Base-by-base conservation (phyloP, 139 green algal species). In the Ulvella scutata region DNA sequence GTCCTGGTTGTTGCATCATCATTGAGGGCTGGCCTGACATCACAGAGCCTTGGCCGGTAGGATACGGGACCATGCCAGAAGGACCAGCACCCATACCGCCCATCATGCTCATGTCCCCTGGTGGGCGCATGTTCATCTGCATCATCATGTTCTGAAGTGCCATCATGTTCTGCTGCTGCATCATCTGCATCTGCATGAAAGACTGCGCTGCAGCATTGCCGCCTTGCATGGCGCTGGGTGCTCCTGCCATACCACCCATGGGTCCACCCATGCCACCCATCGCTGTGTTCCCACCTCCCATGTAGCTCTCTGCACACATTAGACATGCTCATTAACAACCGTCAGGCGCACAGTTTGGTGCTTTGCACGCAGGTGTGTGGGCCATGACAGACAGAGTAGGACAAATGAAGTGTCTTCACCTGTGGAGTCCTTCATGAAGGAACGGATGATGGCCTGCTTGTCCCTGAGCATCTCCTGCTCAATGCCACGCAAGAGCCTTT, bases 101-200 rank as follows among this genome's bases (percentile, higher is more conserved):
- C 51, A 67, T 67, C 51, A 67, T 67, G 51, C 51, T 67, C 51
- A 36, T 26, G 13, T 6, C 20, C n/a, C 51, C 51, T 26, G 31
- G 51, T 26, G 51, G 51, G n/a, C 51, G 51, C 51, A 67, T 67
- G 51, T 67, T 67, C 51, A 67, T 67, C 9, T n/a, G 33, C 51
- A 67, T 67, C 51, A 67, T 67, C 51, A 67, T 67, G n/a, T 67
- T n/a, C 51, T 67, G 51, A n/a, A 67, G 20, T 26, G 51, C 51
- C 51, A 67, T 67, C 51, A 67, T 67, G 51, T 67, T 67, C 51
- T 67, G 51, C 51, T 67, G 51, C 17, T 67, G 51, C 51, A 67
- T 67, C 9, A 67, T n/a, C 51, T 67, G 51, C 51, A 67, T 67
- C 51, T 67, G 51, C 51, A 67, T 67, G 51, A 67, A 67, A n/a